phyloP scores from a whole-genome alignment of 768 basidiomycete species.

The Trametes cingulata region DNA sequence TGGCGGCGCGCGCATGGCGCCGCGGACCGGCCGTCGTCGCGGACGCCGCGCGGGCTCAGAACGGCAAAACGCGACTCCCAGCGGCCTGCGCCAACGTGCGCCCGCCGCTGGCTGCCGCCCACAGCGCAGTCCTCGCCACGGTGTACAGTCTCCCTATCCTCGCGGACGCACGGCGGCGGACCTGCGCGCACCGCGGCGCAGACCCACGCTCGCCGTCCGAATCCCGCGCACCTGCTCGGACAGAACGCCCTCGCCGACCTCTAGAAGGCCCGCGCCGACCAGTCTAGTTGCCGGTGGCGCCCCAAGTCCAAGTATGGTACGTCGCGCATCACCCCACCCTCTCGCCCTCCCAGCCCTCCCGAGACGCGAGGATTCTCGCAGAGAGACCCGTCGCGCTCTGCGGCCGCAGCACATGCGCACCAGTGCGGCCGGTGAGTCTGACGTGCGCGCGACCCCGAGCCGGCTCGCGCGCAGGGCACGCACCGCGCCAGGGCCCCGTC shows the following conservation, averaged over 20 bases:
- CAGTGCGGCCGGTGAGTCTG: too few species aligned
- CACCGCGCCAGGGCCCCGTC: too few species aligned
- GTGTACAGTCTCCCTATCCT: background rate
- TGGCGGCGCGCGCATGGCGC: too few species aligned
- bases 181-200: too few species aligned
- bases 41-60: conserved; percentile 1
- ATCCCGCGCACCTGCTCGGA: background rate
- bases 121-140: background rate
- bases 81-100: background rate
- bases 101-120: background rate
- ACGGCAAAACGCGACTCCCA: background rate
- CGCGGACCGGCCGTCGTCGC: background rate
- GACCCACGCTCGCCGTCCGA: background rate
- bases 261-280: background rate
- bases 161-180: background rate
- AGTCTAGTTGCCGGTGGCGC: conserved; percentile 8
- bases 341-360: background rate
- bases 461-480: background rate
- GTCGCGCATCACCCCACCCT: background rate
- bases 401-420: background rate
- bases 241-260: background rate
- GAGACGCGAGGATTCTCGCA: background rate
- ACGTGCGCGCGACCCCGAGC: background rate
- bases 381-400: background rate
- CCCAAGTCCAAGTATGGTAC: background rate